These are phyloP conservation scores for Phytophthora niederhauseri DNA, from an alignment of 352 stramenopile genomes.

Conservation along the genomic window DNA sequence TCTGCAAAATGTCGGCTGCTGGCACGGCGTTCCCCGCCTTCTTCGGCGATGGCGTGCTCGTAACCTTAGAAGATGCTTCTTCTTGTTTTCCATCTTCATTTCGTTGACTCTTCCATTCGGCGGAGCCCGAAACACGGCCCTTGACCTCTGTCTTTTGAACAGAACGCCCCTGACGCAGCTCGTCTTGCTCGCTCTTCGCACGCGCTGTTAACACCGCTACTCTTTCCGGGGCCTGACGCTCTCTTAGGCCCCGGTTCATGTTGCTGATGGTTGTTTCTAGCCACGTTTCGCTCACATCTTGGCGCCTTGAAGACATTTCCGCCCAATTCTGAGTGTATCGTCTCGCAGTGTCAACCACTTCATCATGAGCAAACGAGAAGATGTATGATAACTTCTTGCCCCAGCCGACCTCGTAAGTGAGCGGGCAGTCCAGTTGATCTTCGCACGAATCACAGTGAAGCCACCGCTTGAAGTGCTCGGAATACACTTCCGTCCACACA, in stretches of 20 bases:
- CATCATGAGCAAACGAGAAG: conserved; percentile 87
- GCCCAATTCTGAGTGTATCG: conserved; percentile 79
- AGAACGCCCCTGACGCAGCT: conserved; percentile 44
- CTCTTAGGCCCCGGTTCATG: conserved; percentile 55
- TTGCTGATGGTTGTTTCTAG: conserved; percentile 52
- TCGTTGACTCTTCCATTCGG: conserved; percentile 77
- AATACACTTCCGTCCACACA: conserved; percentile 95
- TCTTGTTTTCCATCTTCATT: conserved; percentile 63
- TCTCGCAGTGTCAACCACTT: conserved; percentile 92
- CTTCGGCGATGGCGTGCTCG: not conserved
- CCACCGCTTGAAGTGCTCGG: conserved; percentile 79
- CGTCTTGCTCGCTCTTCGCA: conserved; percentile 45
- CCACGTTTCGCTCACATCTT: conserved; percentile 73
- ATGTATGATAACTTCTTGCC: conserved; percentile 95
- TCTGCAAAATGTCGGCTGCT: conserved; percentile 42
- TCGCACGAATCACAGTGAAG: conserved; percentile 96
- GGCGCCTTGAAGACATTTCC: conserved; percentile 61
- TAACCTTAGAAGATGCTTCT: not conserved
- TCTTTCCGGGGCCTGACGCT: conserved; percentile 37
- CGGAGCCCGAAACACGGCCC: conserved; percentile 78
- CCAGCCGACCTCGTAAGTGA: conserved; percentile 96
- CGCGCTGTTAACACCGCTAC: conserved; percentile 44
- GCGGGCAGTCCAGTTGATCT: conserved; percentile 91
- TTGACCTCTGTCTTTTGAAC: conserved; percentile 57
- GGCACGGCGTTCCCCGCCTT: conserved; percentile 6